These are phyloP conservation scores for Boletus sensibilis DNA, from an alignment of 768 basidiomycete species.

Conservation along the genomic window DNA sequence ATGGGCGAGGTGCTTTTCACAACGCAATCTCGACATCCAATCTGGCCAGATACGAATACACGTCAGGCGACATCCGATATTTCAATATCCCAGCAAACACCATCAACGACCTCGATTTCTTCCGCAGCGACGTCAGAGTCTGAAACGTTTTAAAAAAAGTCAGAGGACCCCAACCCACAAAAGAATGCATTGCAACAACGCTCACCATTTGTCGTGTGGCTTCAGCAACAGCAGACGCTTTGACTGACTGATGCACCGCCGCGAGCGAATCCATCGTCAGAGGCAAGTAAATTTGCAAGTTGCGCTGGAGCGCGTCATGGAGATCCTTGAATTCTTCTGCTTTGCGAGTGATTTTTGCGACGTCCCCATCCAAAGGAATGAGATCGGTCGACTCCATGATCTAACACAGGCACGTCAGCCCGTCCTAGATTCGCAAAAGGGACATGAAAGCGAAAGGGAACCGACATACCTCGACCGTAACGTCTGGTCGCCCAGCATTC, in stretches of 20 bases:
- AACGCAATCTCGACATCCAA: conserved; percentile 85
- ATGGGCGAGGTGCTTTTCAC: conserved; percentile 26
- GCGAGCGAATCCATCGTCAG: conserved; percentile 92
- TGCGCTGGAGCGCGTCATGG: conserved; percentile 84
- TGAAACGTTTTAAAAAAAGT: conserved; percentile 26
- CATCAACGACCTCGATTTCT: conserved; percentile 83
- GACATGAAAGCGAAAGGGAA: not conserved
- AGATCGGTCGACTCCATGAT: conserved; percentile 85
- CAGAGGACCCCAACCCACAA: conserved; percentile 17
- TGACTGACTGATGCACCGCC: conserved; percentile 74
- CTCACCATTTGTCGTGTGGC: conserved; percentile 73
- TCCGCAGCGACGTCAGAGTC: conserved; percentile 67
- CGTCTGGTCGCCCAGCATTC: conserved; percentile 66
- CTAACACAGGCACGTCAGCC: conserved; percentile 36
- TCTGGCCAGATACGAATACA: conserved; percentile 84
- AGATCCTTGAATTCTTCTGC: conserved; percentile 89
- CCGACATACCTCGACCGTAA: conserved; percentile 72
- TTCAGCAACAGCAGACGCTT: conserved; percentile 69
- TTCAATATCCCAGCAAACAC: conserved; percentile 86
- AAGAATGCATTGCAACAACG: conserved; percentile 5
- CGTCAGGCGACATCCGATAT: conserved; percentile 87
- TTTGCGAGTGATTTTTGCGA: conserved; percentile 77
- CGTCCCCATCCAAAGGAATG: conserved; percentile 83
- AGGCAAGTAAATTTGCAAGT: conserved; percentile 83
- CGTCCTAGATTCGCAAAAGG: not conserved